Evolutionary conservation across 2,329 filamentous ascomycete species (phyloP), one percentile per base, ranked within the genome.

Genomic region (Neofusicoccum cordaticola): DNA sequence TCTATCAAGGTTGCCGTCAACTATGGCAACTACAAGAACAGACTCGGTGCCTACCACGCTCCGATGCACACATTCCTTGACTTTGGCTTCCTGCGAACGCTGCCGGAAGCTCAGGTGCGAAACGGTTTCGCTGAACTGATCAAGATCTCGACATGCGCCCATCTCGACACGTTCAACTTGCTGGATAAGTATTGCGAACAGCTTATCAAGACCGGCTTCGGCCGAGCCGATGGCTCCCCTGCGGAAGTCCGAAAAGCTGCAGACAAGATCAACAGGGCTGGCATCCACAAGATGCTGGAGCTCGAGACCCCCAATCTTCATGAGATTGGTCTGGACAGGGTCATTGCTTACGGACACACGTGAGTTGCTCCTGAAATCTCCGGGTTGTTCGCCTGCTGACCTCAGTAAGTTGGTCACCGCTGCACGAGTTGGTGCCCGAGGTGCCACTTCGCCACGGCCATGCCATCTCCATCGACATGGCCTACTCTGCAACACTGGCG

Each of bases 1-100:
- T 89, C 86, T 41, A 91, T 91, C 81, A 91, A 91, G 73, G 89
- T 91, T n/a, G 89, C 87, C 12, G 88, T 91, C 71, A 91, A 91
- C 79, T 90, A 91, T 71, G 88, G 87, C 73, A 86, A 88, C 74
- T 90, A 90, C 81, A 91, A 91, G 82, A 91, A 91, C 78, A 83
- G 88, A 12, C 83, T 91, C 0, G 88, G 88, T 34, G 89, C 88
- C 3, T 91, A 91, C 73, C 89, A 91, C 71, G 88, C 89, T 0
- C 89, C 89, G 0, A 82, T 86, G 53, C 86, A 89, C 72, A 91
- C 89, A 0, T 90, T 91, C 79, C 83, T 91, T 51, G 89, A 91
- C 74, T 91, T 91, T 73, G 85, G 82, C 15, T 91, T 91, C 77
- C 79, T 91, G n/a, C 85, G 86, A 51, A 89, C 86, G 0, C 79